Evolutionary conservation across 257 asterid species (phyloP).

Genomic region (Perilla frutescens): DNA sequence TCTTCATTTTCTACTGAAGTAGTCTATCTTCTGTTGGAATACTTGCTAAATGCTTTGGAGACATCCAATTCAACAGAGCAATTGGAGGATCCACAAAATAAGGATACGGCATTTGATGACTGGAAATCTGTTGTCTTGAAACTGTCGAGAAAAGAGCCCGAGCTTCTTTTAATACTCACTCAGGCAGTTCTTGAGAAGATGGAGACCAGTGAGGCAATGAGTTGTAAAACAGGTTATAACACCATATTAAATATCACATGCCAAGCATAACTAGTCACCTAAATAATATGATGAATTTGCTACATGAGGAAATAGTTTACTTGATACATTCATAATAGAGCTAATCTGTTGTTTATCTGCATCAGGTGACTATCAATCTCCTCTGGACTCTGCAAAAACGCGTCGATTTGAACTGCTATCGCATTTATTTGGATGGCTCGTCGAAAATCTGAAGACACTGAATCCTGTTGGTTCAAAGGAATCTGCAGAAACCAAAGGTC

Average conservation of each 20-base stretch:
- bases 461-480: constrained; percentile 37
- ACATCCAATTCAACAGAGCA: constrained; percentile 43
- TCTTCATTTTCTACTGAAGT: constrained; percentile 78
- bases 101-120: constrained; percentile 50
- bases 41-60: constrained; percentile 65
- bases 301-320: neutral
- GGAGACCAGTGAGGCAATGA: constrained; percentile 47
- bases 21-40: constrained; percentile 65
- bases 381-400: constrained; percentile 36
- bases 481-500: constrained; percentile 44
- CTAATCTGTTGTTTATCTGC: constrained; percentile 30
- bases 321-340: neutral
- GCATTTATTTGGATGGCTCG: constrained; percentile 61
- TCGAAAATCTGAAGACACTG: constrained; percentile 48
- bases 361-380: constrained; percentile 49
- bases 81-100: constrained; percentile 4
- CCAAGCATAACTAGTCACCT: neutral
- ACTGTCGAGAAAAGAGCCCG: constrained; percentile 76
- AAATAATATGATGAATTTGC: constrained; percentile 10
- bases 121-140: constrained; percentile 75
- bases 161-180: constrained; percentile 59
- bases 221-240: constrained; percentile 53
- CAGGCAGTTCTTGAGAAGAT: constrained; percentile 71
- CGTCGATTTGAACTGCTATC: constrained; percentile 47
- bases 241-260: neutral